Conservation (phyloP, 257 asterid species). For the Cruciata laevipes region DNA sequence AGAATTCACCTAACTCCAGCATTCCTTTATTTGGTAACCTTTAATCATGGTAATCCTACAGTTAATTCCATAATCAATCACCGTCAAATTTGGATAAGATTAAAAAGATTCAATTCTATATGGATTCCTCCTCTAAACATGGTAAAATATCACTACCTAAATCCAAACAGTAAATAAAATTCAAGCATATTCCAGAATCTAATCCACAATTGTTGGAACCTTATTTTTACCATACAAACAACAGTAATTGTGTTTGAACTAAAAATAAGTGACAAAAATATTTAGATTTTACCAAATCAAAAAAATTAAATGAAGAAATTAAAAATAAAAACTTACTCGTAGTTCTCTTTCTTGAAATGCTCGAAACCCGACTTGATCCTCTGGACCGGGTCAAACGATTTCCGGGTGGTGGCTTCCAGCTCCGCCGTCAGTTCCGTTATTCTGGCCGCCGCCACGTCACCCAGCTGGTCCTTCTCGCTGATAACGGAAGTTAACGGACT, state of each 20-base stretch:
- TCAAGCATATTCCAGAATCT: constrained; percentile 26
- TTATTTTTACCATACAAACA: no score
- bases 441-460: constrained; percentile 63
- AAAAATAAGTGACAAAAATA: no score
- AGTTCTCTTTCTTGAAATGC: constrained; percentile 43
- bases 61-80: neutral
- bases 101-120: neutral
- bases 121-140: constrained; percentile 16
- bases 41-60: neutral
- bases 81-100: constrained; percentile 18
- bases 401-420: constrained; percentile 26
- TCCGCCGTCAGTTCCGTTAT: constrained; percentile 64
- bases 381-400: constrained; percentile 39
- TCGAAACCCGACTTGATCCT: constrained; percentile 70
- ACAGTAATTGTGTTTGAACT: no score
- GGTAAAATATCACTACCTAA: neutral
- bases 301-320: no score
- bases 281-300: no score
- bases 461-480: constrained; percentile 60
- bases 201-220: neutral
- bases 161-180: neutral
- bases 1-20: neutral
- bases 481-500: constrained; percentile 8
- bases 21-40: neutral
- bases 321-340: constrained; percentile 26